A percentile compares a stretch with the other conserved stretches of the same genome.
Evolutionary conservation across 768 basidiomycete species (phyloP).

Genomic region (Hygrophoropsis aurantiaca): DNA sequence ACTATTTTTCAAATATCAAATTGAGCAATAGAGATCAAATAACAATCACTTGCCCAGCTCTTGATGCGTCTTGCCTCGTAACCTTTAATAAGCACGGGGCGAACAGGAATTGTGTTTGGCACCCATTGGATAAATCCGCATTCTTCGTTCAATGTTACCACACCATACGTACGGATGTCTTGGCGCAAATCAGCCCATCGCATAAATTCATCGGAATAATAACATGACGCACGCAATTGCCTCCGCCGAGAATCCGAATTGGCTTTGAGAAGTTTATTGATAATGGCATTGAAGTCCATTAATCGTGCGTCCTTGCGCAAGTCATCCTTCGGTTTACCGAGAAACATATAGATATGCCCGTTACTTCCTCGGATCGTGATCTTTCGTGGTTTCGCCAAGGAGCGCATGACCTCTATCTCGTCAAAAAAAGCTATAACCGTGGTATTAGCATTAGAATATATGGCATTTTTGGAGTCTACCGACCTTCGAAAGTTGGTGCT

Average conservation of each 20-base stretch:
- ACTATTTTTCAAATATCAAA: slow-evolving; percentile 27
- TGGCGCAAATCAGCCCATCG: neutral
- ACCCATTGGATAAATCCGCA: slow-evolving; percentile 99
- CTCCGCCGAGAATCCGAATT: slow-evolving; percentile 91
- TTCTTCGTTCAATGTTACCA: slow-evolving; percentile 96
- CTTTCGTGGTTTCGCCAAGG: slow-evolving; percentile 89
- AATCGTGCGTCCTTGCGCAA: slow-evolving; percentile 94
- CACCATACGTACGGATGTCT: slow-evolving; percentile 96
- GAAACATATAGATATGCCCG: slow-evolving; percentile 83
- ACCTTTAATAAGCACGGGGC: slow-evolving; percentile 65
- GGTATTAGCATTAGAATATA: neutral
- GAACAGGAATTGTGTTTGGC: slow-evolving; percentile 82
- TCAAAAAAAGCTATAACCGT: slow-evolving; percentile 64
- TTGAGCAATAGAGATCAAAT: neutral
- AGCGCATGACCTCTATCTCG: slow-evolving; percentile 88
- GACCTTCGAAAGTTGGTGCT: slow-evolving; percentile 77
- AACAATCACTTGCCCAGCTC: slow-evolving; percentile 43
- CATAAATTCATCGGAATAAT: neutral
- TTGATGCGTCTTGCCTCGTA: slow-evolving; percentile 57
- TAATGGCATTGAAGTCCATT: slow-evolving; percentile 98
- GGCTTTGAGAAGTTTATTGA: slow-evolving; percentile 92
- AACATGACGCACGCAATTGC: slow-evolving; percentile 70
- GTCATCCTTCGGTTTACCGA: slow-evolving; percentile 97
- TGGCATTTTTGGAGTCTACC: slow-evolving; percentile 13
- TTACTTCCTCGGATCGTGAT: slow-evolving; percentile 82